These are phyloP conservation scores for Ananas comosus DNA, from an alignment of 176 grass and related monocot species.

Conservation along the genomic window DNA sequence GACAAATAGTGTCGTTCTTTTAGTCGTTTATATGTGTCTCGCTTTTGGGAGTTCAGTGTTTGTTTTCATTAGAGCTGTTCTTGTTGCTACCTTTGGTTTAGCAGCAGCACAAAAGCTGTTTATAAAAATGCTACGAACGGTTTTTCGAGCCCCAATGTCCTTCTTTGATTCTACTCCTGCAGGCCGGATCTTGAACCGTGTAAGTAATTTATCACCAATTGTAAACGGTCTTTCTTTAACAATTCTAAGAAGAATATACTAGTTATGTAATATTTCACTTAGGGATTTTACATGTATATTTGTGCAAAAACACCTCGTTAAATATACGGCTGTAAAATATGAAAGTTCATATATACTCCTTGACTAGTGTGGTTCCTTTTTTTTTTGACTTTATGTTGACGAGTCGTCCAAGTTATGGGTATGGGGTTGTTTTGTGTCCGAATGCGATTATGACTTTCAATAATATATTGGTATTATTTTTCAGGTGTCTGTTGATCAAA, in stretches of 20 bases:
- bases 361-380: too few relatives aligned
- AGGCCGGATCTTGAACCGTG: slow-evolving; percentile 85
- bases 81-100: slow-evolving; percentile 98
- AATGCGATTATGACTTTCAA: slow-evolving; percentile 1
- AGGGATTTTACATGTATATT: neutral
- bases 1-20: slow-evolving; percentile 55
- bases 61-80: slow-evolving; percentile 92
- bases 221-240: neutral
- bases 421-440: neutral
- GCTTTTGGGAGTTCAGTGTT: slow-evolving; percentile 95
- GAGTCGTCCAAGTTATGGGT: too few relatives aligned
- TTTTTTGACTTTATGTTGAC: too few relatives aligned
- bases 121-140: slow-evolving; percentile 75
- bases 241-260: neutral
- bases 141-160: slow-evolving; percentile 95
- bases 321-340: too few relatives aligned
- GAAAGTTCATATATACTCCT: too few relatives aligned
- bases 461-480: slow-evolving; percentile 26
- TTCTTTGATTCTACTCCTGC: slow-evolving; percentile 93
- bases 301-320: too few relatives aligned
- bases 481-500: slow-evolving; percentile 99
- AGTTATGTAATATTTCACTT: neutral
- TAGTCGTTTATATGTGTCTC: slow-evolving; percentile 91
- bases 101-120: slow-evolving; percentile 90
- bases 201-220: slow-evolving; percentile 22